Evolutionary conservation across 768 basidiomycete species (phyloP).

Genomic region (Cystobasidium tubakii): DNA sequence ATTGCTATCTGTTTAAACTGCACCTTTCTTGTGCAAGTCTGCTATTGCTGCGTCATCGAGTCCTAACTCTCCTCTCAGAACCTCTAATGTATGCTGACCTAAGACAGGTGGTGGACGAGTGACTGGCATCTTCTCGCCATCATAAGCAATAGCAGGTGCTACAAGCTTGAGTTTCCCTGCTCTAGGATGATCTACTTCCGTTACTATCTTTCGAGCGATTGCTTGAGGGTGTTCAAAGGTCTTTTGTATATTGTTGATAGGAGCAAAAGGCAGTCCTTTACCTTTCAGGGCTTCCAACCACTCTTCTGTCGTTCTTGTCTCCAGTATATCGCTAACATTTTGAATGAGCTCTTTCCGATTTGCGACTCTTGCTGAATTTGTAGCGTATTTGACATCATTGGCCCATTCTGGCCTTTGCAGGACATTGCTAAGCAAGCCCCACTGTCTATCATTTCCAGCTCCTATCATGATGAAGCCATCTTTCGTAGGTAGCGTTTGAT

Average conservation of each 20-base stretch:
- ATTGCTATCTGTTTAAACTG: constrained; percentile 10
- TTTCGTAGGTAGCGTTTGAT: constrained; percentile 66
- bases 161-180: constrained; percentile 55
- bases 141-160: constrained; percentile 43
- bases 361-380: constrained; percentile 68
- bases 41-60: constrained; percentile 40
- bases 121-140: constrained; percentile 43
- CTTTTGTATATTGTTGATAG: constrained; percentile 83
- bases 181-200: constrained; percentile 70
- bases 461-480: constrained; percentile 90
- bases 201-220: constrained; percentile 64
- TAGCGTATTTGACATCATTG: constrained; percentile 61
- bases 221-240: constrained; percentile 87
- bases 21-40: constrained; percentile 30
- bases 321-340: constrained; percentile 62
- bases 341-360: constrained; percentile 66
- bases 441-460: constrained; percentile 70
- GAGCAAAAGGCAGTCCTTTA: constrained; percentile 79
- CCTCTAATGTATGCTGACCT: constrained; percentile 44
- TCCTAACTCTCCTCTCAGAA: constrained; percentile 41
- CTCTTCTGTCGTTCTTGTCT: constrained; percentile 58
- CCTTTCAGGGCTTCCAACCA: constrained; percentile 75
- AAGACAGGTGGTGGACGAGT: constrained; percentile 44
- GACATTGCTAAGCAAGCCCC: constrained; percentile 62
- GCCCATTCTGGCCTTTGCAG: constrained; percentile 61